Evolutionary conservation across 176 grass and related monocot genomes (phyloP).

Genomic region (Luzula sylvatica): DNA sequence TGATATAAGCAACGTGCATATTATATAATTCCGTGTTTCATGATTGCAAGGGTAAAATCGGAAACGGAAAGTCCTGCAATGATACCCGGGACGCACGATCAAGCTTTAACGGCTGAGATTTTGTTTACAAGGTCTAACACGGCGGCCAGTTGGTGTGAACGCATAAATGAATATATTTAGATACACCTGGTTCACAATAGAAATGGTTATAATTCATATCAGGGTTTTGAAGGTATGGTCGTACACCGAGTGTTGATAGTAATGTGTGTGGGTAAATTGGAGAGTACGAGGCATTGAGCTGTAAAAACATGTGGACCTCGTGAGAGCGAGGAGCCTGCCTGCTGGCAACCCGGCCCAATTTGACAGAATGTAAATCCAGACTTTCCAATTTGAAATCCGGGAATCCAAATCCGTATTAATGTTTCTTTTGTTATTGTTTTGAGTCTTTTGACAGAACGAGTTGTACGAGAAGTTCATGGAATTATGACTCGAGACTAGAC

Average conservation of each 20-base stretch:
- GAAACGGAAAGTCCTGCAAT: not conserved
- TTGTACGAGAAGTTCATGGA: not conserved
- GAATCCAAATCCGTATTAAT: too few relatives aligned
- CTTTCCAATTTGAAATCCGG: too few relatives aligned
- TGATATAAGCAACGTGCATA: not conserved
- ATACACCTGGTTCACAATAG: not conserved
- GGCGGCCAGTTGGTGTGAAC: not conserved
- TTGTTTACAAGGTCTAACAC: conserved; percentile 5
- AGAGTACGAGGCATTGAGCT: not conserved
- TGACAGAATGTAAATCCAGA: too few relatives aligned
- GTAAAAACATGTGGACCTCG: conserved; percentile 21
- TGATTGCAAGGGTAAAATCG: not conserved
- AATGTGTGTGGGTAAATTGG: not conserved
- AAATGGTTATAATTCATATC: too few relatives aligned
- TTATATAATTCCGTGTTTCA: not conserved
- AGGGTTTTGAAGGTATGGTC: not conserved
- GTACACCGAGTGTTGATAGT: not conserved
- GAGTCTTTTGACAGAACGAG: too few relatives aligned
- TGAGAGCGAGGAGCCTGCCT: not conserved
- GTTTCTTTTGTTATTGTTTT: too few relatives aligned
- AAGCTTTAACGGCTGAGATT: not conserved
- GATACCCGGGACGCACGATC: conserved; percentile 5
- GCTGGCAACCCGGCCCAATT: too few relatives aligned
- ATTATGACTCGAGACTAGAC: too few relatives aligned
- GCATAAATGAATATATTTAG: not conserved